These are phyloP conservation scores for Malassezia japonica DNA, from an alignment of 1,284 basidiomycete species.

Conservation along the genomic window DNA sequence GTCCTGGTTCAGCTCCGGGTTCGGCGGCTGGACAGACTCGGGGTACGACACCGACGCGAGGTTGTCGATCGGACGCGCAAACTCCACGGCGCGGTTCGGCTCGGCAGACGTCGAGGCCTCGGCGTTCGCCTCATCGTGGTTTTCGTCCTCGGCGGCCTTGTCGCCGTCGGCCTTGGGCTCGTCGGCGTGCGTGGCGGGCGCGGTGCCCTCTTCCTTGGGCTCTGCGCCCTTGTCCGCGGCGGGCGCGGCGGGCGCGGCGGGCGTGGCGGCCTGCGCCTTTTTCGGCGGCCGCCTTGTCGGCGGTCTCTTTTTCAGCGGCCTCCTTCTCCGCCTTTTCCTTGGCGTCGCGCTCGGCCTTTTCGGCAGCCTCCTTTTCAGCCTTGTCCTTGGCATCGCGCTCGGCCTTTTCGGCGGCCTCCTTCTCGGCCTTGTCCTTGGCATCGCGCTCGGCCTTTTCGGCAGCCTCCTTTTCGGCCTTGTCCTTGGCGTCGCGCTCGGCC, in stretches of 20 bases:
- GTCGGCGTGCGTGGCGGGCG: constrained; percentile 13
- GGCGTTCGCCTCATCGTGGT: background rate
- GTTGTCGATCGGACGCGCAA: constrained; percentile 64
- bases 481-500: constrained; percentile 16
- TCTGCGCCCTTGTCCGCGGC: constrained; percentile 8
- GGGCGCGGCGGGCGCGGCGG: constrained; percentile 21
- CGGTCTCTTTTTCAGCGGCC: constrained; percentile 4
- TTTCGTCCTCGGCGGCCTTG: constrained; percentile 7
- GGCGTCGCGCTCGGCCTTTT: constrained; percentile 20
- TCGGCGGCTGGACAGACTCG: constrained; percentile 70
- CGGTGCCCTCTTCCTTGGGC: background rate
- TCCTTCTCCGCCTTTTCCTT: constrained; percentile 17
- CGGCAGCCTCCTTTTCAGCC: constrained; percentile 17
- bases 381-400: constrained; percentile 13
- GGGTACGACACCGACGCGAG: constrained; percentile 72
- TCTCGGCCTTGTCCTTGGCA: constrained; percentile 3
- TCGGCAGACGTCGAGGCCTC: constrained; percentile 36
- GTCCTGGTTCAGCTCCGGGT: constrained; percentile 71
- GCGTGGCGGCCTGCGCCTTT: constrained; percentile 23
- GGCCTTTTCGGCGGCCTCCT: constrained; percentile 16
- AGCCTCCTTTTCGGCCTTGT: constrained; percentile 11
- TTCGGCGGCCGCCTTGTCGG: constrained; percentile 7
- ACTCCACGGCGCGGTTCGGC: constrained; percentile 9
- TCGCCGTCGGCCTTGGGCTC: constrained; percentile 22
- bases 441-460: constrained; percentile 11